Conservation (phyloP, 2,329 filamentous ascomycete genomes). For the Alternaria longipes region DNA sequence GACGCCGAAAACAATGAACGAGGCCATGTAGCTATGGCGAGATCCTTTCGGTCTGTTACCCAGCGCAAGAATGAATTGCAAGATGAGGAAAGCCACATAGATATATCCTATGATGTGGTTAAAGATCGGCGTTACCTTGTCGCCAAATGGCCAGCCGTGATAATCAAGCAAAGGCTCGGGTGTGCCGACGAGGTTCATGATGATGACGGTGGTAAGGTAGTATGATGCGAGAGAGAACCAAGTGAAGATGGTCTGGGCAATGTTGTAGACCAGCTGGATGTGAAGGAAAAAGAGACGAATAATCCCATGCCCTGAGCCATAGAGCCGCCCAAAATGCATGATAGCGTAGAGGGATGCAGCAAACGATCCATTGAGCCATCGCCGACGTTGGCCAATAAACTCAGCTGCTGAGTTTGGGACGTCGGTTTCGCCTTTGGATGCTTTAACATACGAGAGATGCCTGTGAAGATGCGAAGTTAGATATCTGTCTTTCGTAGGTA, state of each 20-base stretch:
- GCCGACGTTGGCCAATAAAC: slow-evolving; percentile 96
- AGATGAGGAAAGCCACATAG: slow-evolving; percentile 87
- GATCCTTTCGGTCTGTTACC: slow-evolving; percentile 97
- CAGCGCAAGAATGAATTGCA: slow-evolving; percentile 96
- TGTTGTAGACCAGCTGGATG: slow-evolving; percentile 94
- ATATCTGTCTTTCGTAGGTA: background rate
- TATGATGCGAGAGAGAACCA: slow-evolving; percentile 86
- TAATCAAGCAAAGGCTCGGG: slow-evolving; percentile 39
- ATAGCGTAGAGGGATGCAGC: slow-evolving; percentile 95
- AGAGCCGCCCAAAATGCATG: slow-evolving; percentile 99
- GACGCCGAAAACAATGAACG: slow-evolving; percentile 84
- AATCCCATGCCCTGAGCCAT: slow-evolving; percentile 97
- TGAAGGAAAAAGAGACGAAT: slow-evolving; percentile 99
- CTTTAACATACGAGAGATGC: slow-evolving; percentile 79
- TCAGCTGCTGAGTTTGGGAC: slow-evolving; percentile 96
- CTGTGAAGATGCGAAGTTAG: background rate
- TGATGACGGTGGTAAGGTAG: slow-evolving; percentile 97
- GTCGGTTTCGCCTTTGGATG: slow-evolving; percentile 98
- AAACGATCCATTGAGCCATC: slow-evolving; percentile 99
- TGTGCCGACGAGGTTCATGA: slow-evolving; percentile 91
- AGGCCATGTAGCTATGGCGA: slow-evolving; percentile 88
- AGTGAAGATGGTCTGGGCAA: slow-evolving; percentile 84
- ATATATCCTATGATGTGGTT: slow-evolving; percentile 91
- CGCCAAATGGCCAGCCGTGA: slow-evolving; percentile 86
- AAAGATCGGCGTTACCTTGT: slow-evolving; percentile 84